Evolutionary conservation across 2,329 filamentous ascomycete genomes (phyloP).

Genomic region (Diplocarpon rosae): DNA sequence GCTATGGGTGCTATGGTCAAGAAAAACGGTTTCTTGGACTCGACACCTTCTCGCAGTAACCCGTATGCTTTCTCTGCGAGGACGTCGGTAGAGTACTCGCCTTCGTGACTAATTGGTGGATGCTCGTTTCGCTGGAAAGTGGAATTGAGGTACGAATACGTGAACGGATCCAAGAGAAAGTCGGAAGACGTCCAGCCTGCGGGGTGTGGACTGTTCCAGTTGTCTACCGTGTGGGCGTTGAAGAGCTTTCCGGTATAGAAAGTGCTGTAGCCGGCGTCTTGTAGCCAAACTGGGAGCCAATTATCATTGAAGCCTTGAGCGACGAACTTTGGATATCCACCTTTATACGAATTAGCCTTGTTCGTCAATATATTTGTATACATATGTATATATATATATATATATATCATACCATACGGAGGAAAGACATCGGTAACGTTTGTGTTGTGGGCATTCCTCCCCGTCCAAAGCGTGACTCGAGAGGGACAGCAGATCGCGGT

Average conservation of each 20-base stretch:
- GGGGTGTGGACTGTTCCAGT: slow-evolving; percentile 48
- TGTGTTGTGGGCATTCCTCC: slow-evolving; percentile 51
- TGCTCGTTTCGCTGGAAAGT: slow-evolving; percentile 51
- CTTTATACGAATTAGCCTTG: slow-evolving; percentile 19
- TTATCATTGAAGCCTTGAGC: slow-evolving; percentile 53
- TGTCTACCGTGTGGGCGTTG: slow-evolving; percentile 49
- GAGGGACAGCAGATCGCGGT: slow-evolving; percentile 53
- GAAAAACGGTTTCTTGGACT: slow-evolving; percentile 50
- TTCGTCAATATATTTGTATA: slow-evolving; percentile 22
- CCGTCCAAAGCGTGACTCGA: slow-evolving; percentile 49
- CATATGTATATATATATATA: neutral
- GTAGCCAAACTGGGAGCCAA: slow-evolving; percentile 62
- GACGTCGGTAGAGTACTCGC: slow-evolving; percentile 40
- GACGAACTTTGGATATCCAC: slow-evolving; percentile 56
- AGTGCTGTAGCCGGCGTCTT: slow-evolving; percentile 55
- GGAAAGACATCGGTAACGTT: slow-evolving; percentile 42
- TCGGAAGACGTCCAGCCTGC: slow-evolving; percentile 48
- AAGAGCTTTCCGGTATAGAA: slow-evolving; percentile 65
- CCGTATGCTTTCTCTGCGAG: slow-evolving; percentile 46
- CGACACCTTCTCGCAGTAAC: slow-evolving; percentile 50
- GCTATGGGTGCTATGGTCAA: slow-evolving; percentile 54
- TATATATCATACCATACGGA: slow-evolving; percentile 35
- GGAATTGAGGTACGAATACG: slow-evolving; percentile 57
- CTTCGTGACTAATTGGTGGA: slow-evolving; percentile 42
- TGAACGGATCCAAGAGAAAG: slow-evolving; percentile 54